phyloP scores from a whole-genome alignment of 345 rosid genomes.

The Acer yangbiense region DNA sequence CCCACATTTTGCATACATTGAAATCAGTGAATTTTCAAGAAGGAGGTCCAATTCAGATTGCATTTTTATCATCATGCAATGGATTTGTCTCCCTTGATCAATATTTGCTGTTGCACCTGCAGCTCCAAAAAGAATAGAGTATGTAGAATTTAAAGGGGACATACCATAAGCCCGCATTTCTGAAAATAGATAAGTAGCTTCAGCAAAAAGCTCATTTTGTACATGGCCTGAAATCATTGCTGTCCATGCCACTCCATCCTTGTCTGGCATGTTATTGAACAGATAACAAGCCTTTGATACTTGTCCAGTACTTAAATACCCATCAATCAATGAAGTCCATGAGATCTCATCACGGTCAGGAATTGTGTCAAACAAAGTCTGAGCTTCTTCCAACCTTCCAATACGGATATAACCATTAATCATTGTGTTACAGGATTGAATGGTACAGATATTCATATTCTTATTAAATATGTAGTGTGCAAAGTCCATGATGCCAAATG shows the following conservation, averaged over 20 bases:
- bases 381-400: slow-evolving; percentile 52
- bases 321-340: slow-evolving; percentile 61
- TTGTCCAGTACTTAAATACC: slow-evolving; percentile 41
- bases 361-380: slow-evolving; percentile 39
- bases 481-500: slow-evolving; percentile 51
- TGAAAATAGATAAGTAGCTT: slow-evolving; percentile 40
- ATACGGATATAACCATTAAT: slow-evolving; percentile 47
- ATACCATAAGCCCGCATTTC: slow-evolving; percentile 42
- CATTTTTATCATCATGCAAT: slow-evolving; percentile 51
- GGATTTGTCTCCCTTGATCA: slow-evolving; percentile 64
- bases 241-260: slow-evolving; percentile 62
- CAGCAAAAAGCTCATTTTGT: slow-evolving; percentile 48
- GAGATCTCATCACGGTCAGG: slow-evolving; percentile 46
- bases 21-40: slow-evolving; percentile 50
- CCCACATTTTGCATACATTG: slow-evolving; percentile 67
- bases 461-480: slow-evolving; percentile 46
- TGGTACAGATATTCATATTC: slow-evolving; percentile 22
- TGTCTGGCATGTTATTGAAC: slow-evolving; percentile 45
- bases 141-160: slow-evolving; percentile 40
- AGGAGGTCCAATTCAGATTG: slow-evolving; percentile 34
- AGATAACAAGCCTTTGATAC: slow-evolving; percentile 37
- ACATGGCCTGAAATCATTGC: slow-evolving; percentile 56
- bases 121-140: slow-evolving; percentile 54
- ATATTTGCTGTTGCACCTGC: slow-evolving; percentile 73
- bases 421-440: slow-evolving; percentile 48